Conservation (phyloP, 83 land plant genomes). For the Thuja plicata region DNA sequence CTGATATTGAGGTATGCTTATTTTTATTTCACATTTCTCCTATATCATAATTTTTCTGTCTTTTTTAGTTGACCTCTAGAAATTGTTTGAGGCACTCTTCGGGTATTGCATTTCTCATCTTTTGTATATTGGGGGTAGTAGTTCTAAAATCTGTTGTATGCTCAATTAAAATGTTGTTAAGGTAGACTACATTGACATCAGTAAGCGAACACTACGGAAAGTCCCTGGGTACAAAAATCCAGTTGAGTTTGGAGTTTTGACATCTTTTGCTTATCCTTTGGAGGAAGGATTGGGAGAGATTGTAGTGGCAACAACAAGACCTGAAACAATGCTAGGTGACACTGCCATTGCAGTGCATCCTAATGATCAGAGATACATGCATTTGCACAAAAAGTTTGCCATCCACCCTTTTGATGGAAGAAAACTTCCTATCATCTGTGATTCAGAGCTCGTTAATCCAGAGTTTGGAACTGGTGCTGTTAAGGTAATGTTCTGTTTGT, state of each 20-base stretch:
- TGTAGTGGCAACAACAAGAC: slow-evolving; percentile 95
- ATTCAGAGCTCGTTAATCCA: slow-evolving; percentile 83
- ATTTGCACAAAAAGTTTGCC: slow-evolving; percentile 88
- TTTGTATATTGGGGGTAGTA: background rate
- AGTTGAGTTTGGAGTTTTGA: slow-evolving; percentile 94
- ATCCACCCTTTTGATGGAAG: slow-evolving; percentile 93
- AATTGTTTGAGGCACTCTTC: background rate
- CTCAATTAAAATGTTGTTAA: slow-evolving; percentile 19
- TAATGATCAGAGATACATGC: slow-evolving; percentile 72
- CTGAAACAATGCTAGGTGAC: slow-evolving; percentile 99
- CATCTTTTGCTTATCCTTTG: slow-evolving; percentile 94
- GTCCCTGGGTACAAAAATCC: slow-evolving; percentile 89
- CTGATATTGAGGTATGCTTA: slow-evolving; percentile 85
- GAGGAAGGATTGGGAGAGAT: slow-evolving; percentile 79
- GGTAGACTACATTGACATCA: slow-evolving; percentile 87
- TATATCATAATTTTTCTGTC: slow-evolving; percentile 3
- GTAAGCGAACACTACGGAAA: slow-evolving; percentile 59
- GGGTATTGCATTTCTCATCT: background rate
- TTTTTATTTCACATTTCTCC: background rate
- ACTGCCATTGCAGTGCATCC: slow-evolving; percentile 97
- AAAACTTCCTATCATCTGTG: slow-evolving; percentile 86
- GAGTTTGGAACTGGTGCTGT: slow-evolving; percentile 98
- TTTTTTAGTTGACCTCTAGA: background rate
- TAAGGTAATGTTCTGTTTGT: slow-evolving; percentile 49
- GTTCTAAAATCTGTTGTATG: background rate